Base-by-base conservation (phyloP, 1,284 basidiomycete species). In the Irpex rosettiformis region DNA sequence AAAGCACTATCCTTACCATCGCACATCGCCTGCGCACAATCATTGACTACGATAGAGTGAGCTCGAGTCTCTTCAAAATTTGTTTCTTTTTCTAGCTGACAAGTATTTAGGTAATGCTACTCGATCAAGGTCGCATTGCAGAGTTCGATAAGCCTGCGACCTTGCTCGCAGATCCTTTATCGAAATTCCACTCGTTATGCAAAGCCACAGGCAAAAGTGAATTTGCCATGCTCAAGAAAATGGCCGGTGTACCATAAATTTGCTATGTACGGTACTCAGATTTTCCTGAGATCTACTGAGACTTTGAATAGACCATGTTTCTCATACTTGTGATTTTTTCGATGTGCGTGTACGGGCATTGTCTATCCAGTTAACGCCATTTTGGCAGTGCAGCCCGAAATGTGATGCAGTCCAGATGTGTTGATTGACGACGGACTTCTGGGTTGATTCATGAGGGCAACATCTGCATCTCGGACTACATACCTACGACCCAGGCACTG, bases 101-200 rank as follows among this genome's bases (percentile, higher is more conserved):
- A 47, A 30, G 13, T 18, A 29, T 30, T 21, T 55, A 91, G 88
- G 85, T 92, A 45, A 92, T 96, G 85, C 79, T 95, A 42, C 83
- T 95, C n/a, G 93, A 95, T 61, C 84, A 93, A 70, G 92, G 93
- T 5, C 81, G 80, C 2, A 93, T 97, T 56, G 79, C 86, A 2
- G 94, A 96, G 69, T 94, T 88, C 66, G 93, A 91, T 67, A 85
- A 83, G 54, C 94, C 94, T 0, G 77, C 78, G 5, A 77, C 76
- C 10, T 77, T 96, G 48, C 79, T 97, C 24, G 76, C 79, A 21
- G 75, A 94, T 66, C 67, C 81, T 18, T 73, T 76, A 22, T 90
- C 89, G 37, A 83, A 82, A 63, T 95, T 95, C 75, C 81, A 93
- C 65, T 74, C 79, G 0, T 74, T 96, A 13, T 95, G 93, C 73